Evolutionary conservation across 2,329 filamentous ascomycete species (phyloP).

Genomic region (Trichoderma lentiforme): DNA sequence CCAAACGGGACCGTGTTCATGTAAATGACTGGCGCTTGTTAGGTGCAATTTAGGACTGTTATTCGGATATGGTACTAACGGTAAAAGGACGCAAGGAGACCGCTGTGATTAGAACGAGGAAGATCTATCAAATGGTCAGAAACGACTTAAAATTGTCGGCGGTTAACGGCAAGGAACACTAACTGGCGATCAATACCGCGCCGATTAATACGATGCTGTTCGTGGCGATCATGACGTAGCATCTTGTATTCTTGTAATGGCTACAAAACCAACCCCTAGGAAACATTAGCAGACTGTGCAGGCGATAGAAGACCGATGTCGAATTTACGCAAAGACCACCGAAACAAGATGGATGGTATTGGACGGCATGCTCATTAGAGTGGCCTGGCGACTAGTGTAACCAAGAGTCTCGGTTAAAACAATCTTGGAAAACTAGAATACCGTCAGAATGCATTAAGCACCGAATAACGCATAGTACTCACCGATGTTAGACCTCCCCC

Average conservation of each 20-base stretch:
- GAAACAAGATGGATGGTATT: background rate
- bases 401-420: background rate
- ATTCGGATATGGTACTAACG: background rate
- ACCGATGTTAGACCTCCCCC: background rate
- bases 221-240: background rate
- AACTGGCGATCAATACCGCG: background rate
- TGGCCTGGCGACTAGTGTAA: background rate
- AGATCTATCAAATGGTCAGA: background rate
- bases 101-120: background rate
- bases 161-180: background rate
- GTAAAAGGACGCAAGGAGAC: background rate
- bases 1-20: background rate
- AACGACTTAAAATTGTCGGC: background rate
- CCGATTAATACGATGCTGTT: background rate
- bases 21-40: background rate
- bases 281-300: background rate
- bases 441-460: background rate
- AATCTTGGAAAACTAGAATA: background rate
- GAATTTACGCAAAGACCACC: background rate
- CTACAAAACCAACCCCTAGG: background rate
- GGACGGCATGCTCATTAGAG: background rate
- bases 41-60: background rate
- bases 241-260: background rate
- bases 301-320: background rate
- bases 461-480: background rate